Conservation (phyloP, 306 rosid species). For the Astragalus glycyphyllos region DNA sequence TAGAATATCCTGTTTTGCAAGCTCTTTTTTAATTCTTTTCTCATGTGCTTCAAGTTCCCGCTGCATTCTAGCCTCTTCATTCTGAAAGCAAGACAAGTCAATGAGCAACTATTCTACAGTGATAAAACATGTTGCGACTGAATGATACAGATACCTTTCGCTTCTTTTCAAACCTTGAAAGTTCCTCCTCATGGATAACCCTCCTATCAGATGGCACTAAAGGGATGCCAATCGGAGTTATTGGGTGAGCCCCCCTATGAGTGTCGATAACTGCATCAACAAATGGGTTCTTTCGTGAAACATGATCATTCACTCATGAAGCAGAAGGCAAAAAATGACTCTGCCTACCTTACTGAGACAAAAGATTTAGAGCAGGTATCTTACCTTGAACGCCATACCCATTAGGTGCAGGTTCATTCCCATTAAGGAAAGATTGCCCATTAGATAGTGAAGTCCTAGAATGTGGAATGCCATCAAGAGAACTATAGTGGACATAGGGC, state of each 20-base stretch:
- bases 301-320: slow-evolving; percentile 49
- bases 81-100: slow-evolving; percentile 49
- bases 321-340: slow-evolving; percentile 54
- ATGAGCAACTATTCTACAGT: slow-evolving; percentile 34
- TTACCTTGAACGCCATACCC: slow-evolving; percentile 61
- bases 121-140: slow-evolving; percentile 22
- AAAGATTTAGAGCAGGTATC: slow-evolving; percentile 51
- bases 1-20: slow-evolving; percentile 75
- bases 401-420: slow-evolving; percentile 54
- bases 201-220: slow-evolving; percentile 51
- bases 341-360: slow-evolving; percentile 59
- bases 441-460: slow-evolving; percentile 51
- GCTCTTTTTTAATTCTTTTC: slow-evolving; percentile 72
- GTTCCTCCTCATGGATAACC: slow-evolving; percentile 57
- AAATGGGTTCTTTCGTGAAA: slow-evolving; percentile 46
- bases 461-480: slow-evolving; percentile 51
- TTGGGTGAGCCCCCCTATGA: slow-evolving; percentile 52
- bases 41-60: slow-evolving; percentile 82
- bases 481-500: slow-evolving; percentile 54
- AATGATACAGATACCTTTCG: slow-evolving; percentile 57
- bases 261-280: slow-evolving; percentile 49
- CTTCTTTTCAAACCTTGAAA: slow-evolving; percentile 61
- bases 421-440: slow-evolving; percentile 46
- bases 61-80: slow-evolving; percentile 68
- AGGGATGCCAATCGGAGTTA: slow-evolving; percentile 52